Conservation (phyloP, 352 stramenopile genomes). For the Phytophthora pisi region DNA sequence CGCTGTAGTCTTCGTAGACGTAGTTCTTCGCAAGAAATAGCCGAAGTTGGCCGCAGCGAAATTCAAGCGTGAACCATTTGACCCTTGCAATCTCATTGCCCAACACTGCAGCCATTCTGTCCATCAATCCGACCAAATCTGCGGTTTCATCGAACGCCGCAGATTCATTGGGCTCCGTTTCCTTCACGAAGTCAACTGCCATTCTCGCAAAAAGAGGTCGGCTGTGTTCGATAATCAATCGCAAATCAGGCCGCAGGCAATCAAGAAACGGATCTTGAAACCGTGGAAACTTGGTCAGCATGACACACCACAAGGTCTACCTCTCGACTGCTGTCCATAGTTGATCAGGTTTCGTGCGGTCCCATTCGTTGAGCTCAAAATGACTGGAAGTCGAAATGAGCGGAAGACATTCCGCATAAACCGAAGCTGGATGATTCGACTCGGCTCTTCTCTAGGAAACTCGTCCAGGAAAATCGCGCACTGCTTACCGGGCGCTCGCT, state of each 20-base stretch:
- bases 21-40: background rate
- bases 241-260: background rate
- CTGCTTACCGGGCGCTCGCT: background rate
- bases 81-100: background rate
- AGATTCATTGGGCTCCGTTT: background rate
- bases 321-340: background rate
- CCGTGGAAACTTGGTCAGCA: background rate
- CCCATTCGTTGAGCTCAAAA: conserved; percentile 6
- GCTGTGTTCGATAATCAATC: conserved; percentile 4
- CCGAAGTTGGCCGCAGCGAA: background rate
- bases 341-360: conserved; percentile 2
- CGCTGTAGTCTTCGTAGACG: background rate
- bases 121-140: background rate
- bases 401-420: conserved; percentile 16
- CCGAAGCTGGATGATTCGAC: background rate
- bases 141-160: background rate
- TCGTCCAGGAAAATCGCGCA: conserved; percentile 7
- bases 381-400: conserved; percentile 2
- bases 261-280: conserved; percentile 7
- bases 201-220: conserved; percentile 5
- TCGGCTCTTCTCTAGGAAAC: conserved; percentile 1
- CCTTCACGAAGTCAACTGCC: conserved; percentile 1
- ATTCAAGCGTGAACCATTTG: background rate
- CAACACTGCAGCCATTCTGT: background rate
- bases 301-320: conserved; percentile 1